Percentiles rank a stretch among this genome's conserved stretches.
These are phyloP conservation scores for Letharia columbiana DNA, from an alignment of 495 filamentous ascomycete genomes.

Conservation along the genomic window DNA sequence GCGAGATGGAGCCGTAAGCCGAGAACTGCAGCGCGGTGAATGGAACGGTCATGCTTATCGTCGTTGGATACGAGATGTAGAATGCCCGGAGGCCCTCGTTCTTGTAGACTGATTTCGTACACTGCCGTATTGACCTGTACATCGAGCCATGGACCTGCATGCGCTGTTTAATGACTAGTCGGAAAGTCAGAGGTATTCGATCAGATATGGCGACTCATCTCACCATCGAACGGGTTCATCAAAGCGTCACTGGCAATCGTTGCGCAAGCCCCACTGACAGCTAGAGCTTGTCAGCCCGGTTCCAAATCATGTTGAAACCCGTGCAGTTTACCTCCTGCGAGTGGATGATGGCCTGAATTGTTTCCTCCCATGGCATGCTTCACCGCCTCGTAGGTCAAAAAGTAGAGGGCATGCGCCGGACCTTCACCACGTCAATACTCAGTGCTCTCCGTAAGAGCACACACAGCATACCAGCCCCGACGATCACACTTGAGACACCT, in stretches of 20 bases:
- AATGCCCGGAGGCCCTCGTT: conserved; percentile 86
- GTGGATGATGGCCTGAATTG: conserved; percentile 79
- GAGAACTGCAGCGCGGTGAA: conserved; percentile 96
- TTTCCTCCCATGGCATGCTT: conserved; percentile 96
- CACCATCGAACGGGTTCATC: conserved; percentile 99
- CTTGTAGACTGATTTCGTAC: conserved; percentile 75
- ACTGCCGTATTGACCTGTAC: conserved; percentile 75
- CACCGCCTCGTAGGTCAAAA: conserved; percentile 93
- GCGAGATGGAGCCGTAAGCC: conserved; percentile 93
- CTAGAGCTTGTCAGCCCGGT: conserved; percentile 37
- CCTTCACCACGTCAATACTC: conserved; percentile 47
- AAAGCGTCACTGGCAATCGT: conserved; percentile 95
- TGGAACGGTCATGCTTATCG: conserved; percentile 95
- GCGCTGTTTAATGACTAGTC: conserved; percentile 90
- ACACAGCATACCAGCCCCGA: conserved; percentile 71
- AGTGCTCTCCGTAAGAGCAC: conserved; percentile 8
- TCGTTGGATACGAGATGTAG: conserved; percentile 98
- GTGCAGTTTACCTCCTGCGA: conserved; percentile 67
- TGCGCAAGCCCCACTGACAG: conserved; percentile 82
- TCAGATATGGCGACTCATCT: conserved; percentile 23
- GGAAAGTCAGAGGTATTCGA: conserved; percentile 19
- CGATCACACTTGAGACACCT: conserved; percentile 90
- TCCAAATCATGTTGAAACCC: neutral
- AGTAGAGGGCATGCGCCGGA: conserved; percentile 95
- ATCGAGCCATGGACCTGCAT: conserved; percentile 98